A percentile compares a stretch with the other conserved stretches of the same genome.
Conservation (phyloP, 2,329 filamentous ascomycete species). For the Fusarium transvaalense region DNA sequence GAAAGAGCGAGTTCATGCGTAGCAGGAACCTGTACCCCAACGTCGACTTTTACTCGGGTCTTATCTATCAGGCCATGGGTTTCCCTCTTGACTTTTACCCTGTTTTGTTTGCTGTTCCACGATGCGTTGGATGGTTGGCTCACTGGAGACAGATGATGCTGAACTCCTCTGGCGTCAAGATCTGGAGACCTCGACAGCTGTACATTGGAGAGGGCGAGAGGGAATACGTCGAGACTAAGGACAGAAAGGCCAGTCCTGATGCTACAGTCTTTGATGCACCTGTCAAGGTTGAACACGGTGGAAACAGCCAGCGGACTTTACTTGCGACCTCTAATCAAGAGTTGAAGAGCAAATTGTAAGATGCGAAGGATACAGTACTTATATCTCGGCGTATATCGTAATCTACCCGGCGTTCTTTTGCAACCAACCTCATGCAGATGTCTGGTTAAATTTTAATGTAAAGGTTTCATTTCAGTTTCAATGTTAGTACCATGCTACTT, state of each 20-base stretch:
- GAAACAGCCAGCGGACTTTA: slow-evolving; percentile 12
- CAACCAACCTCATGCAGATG: neutral
- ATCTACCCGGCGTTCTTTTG: neutral
- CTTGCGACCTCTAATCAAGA: slow-evolving; percentile 6
- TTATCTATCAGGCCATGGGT: slow-evolving; percentile 66
- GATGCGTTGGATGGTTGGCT: slow-evolving; percentile 65
- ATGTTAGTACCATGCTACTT: too few species aligned
- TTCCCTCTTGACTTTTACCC: slow-evolving; percentile 67
- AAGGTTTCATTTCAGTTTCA: too few species aligned
- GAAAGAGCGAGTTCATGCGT: slow-evolving; percentile 62
- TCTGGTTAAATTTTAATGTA: neutral
- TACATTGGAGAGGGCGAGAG: slow-evolving; percentile 61
- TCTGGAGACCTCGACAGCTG: slow-evolving; percentile 63
- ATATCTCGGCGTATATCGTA: neutral
- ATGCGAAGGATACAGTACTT: neutral
- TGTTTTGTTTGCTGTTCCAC: slow-evolving; percentile 63
- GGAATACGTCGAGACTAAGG: slow-evolving; percentile 57
- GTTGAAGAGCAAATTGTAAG: slow-evolving; percentile 13
- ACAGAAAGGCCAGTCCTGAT: slow-evolving; percentile 50
- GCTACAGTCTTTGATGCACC: slow-evolving; percentile 20
- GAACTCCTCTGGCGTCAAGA: slow-evolving; percentile 61
- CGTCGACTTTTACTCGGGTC: slow-evolving; percentile 65
- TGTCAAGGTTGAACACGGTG: slow-evolving; percentile 31
- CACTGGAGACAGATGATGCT: slow-evolving; percentile 66
- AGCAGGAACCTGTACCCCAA: slow-evolving; percentile 64